Evolutionary conservation across 345 rosid species (phyloP).

Genomic region (Crucihimalaya himalaica): DNA sequence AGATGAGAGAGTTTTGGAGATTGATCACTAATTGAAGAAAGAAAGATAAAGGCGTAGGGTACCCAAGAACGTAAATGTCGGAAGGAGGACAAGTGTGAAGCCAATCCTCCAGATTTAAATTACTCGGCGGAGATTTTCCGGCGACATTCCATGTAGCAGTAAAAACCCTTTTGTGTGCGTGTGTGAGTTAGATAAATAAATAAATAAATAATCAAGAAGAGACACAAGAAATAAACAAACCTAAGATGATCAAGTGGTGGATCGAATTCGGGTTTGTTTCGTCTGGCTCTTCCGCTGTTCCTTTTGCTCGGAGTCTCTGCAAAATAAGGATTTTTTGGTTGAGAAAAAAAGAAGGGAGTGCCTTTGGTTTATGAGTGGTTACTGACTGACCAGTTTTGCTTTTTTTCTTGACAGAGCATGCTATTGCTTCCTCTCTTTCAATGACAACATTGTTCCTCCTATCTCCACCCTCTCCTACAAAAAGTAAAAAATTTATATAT

Average conservation of each 20-base stretch:
- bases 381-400: slow-evolving; percentile 84
- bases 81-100: slow-evolving; percentile 92
- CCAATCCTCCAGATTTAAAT: slow-evolving; percentile 91
- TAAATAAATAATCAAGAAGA: neutral
- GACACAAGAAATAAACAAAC: slow-evolving; percentile 25
- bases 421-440: slow-evolving; percentile 68
- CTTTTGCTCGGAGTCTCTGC: slow-evolving; percentile 61
- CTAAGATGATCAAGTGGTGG: slow-evolving; percentile 60
- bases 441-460: slow-evolving; percentile 68
- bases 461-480: slow-evolving; percentile 80
- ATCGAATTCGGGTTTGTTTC: slow-evolving; percentile 65
- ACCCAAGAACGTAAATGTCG: slow-evolving; percentile 98
- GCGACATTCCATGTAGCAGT: slow-evolving; percentile 99
- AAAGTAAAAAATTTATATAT: neutral
- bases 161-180: slow-evolving; percentile 52
- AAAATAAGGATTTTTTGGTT: too few species aligned
- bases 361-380: slow-evolving; percentile 12
- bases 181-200: neutral
- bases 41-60: too few species aligned
- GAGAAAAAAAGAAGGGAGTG: neutral
- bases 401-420: slow-evolving; percentile 91
- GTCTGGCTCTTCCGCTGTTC: slow-evolving; percentile 51
- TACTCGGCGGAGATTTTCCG: slow-evolving; percentile 90
- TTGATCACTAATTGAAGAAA: too few species aligned
- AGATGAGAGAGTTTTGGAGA: neutral